Base-by-base conservation (phyloP, 495 filamentous ascomycete genomes). In the Filosporella fistucella region DNA sequence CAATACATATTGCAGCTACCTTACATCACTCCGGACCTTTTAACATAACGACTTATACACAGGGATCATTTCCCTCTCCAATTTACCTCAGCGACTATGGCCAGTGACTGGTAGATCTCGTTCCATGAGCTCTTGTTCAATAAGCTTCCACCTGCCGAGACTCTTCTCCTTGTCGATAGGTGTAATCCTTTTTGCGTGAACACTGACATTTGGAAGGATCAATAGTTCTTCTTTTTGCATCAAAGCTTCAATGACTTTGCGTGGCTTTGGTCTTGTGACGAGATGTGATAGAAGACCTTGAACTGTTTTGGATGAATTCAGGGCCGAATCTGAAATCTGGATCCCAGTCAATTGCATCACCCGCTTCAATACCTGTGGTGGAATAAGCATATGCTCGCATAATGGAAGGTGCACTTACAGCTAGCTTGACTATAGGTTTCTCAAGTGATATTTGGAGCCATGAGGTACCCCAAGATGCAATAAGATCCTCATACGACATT, bases 141-240 rank as follows among this genome's bases (percentile, higher is more conserved):
- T 89, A 23, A 90, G 56, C 78, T 95, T 93, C 81, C 83, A 88
- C 54, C 91, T 77, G 4, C 91, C 91, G 20, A 91, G 55, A 52
- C 77, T 76, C 61, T 77, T 81, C 64, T 95, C 88, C 63, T 79
- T 78, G 65, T 89, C 76, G 39, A 79, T 75, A 18, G 74, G 75
- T 17, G 77, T 86, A 41, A 84, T 67, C 52, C 82, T 78, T 47
- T 71, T 71, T 3, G 60, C 52, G 42, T 69, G 73, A 9, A 95
- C 65, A 53, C 72, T 75, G 33, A 96, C 82, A 60, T 96, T 96
- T 39, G 81, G 71, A 25, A 90, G 63, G 2, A 55, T 55, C 7
- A 61, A 48, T 24, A 88, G 62, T 7, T 68, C 58, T 28, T 60
- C 61, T 30, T 61, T 63, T 23, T 60, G 48, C 30, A 53, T 40